A percentile compares a stretch with the other conserved stretches of the same genome.
phyloP scores from a whole-genome alignment of 306 rosid genomes.

The Casuarina equisetifolia region DNA sequence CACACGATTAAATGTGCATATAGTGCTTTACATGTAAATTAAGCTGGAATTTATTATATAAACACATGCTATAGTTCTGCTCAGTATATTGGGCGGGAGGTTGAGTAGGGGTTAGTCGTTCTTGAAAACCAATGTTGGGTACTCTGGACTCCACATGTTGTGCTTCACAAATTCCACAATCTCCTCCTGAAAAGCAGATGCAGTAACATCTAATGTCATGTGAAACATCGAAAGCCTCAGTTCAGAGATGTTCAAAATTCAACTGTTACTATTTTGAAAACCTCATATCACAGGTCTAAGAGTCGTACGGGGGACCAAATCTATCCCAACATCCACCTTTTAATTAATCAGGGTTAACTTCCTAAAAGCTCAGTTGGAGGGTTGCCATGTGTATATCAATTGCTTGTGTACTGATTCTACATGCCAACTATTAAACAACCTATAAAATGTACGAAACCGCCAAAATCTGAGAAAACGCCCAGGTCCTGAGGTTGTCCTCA shows the following conservation, averaged over 20 bases:
- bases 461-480: too few relatives aligned
- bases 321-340: neutral
- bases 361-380: neutral
- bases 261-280: neutral
- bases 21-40: neutral
- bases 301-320: neutral
- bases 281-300: neutral
- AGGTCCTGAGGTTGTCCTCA: too few relatives aligned
- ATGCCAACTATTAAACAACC: too few relatives aligned
- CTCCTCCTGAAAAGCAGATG: conserved; percentile 65
- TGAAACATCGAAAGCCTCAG: neutral
- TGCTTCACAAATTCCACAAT: conserved; percentile 57
- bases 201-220: neutral
- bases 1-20: neutral
- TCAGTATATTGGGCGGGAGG: neutral
- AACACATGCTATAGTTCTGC: neutral
- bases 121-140: conserved; percentile 77
- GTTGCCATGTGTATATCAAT: too few relatives aligned
- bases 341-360: neutral
- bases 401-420: too few relatives aligned
- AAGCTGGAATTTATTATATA: neutral
- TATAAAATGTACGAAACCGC: too few relatives aligned
- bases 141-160: conserved; percentile 93
- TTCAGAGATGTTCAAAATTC: neutral
- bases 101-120: conserved; percentile 40